These are phyloP conservation scores for Balakata baccata DNA, from an alignment of 345 rosid species.

Conservation along the genomic window DNA sequence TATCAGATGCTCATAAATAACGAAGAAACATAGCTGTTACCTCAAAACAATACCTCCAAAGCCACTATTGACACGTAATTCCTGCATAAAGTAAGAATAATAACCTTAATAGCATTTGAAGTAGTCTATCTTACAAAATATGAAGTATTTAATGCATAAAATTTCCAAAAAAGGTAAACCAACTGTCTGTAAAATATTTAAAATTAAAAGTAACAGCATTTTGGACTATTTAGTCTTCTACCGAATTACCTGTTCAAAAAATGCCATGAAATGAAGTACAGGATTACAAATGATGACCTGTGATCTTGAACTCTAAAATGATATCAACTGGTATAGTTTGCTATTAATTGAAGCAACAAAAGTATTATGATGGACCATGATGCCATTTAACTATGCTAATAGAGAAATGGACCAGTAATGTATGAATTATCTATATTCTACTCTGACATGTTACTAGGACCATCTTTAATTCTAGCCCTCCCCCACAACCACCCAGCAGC, in stretches of 20 bases:
- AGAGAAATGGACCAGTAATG: not conserved
- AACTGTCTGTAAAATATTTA: no score
- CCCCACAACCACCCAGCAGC: not conserved
- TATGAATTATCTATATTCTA: not conserved
- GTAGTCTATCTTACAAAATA: not conserved
- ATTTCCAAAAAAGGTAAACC: not conserved
- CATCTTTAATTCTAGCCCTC: not conserved
- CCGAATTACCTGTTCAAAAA: not conserved
- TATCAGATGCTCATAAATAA: not conserved
- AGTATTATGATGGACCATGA: not conserved
- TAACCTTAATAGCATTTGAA: constrained; percentile 4
- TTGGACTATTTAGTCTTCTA: not conserved
- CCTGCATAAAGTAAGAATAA: constrained; percentile 49
- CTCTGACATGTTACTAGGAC: no score
- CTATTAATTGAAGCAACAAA: not conserved
- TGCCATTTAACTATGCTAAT: not conserved
- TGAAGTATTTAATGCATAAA: not conserved
- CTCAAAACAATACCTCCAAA: constrained; percentile 91
- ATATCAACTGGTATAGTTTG: not conserved
- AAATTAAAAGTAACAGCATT: not conserved
- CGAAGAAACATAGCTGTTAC: constrained; percentile 29
- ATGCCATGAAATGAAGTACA: not conserved
- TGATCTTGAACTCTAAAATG: not conserved
- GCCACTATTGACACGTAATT: constrained; percentile 68
- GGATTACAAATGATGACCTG: not conserved